These are phyloP conservation scores for Vigna nakashimae DNA, from an alignment of 306 rosid species.

Conservation along the genomic window DNA sequence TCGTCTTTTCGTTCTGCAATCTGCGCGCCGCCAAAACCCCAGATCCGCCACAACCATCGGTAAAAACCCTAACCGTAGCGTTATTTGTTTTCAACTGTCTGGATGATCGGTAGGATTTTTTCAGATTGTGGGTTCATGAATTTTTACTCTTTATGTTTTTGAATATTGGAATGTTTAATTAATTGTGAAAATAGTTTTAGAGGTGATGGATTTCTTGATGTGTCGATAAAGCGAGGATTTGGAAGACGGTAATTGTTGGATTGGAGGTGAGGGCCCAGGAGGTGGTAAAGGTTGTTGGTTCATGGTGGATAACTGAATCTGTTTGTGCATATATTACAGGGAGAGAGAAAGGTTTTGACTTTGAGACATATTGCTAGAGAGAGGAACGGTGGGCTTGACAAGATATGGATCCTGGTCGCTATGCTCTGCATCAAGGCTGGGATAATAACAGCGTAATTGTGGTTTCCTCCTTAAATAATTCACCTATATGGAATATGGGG, in stretches of 20 bases:
- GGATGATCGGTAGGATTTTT: conserved; percentile 3
- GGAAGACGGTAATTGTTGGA: conserved; percentile 55
- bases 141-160: background rate
- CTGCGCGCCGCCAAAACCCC: conserved; percentile 45
- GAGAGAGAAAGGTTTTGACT: conserved; percentile 66
- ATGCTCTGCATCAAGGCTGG: conserved; percentile 97
- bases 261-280: conserved; percentile 59
- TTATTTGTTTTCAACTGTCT: background rate
- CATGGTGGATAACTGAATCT: conserved; percentile 80
- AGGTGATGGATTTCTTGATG: conserved; percentile 45
- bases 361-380: conserved; percentile 51
- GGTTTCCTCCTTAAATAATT: conserved; percentile 99
- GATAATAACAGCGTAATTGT: conserved; percentile 99
- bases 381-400: conserved; percentile 51
- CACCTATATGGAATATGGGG: conserved; percentile 95
- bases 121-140: conserved; percentile 12
- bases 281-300: conserved; percentile 73
- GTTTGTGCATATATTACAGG: conserved; percentile 89
- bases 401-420: conserved; percentile 99
- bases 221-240: conserved; percentile 51
- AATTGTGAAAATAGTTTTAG: conserved; percentile 41
- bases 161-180: background rate
- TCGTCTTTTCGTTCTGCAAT: conserved; percentile 14
- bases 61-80: conserved; percentile 46
- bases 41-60: conserved; percentile 53